phyloP scores from a whole-genome alignment of 805 yeast species.

The Wickerhamiella dianesei region DNA sequence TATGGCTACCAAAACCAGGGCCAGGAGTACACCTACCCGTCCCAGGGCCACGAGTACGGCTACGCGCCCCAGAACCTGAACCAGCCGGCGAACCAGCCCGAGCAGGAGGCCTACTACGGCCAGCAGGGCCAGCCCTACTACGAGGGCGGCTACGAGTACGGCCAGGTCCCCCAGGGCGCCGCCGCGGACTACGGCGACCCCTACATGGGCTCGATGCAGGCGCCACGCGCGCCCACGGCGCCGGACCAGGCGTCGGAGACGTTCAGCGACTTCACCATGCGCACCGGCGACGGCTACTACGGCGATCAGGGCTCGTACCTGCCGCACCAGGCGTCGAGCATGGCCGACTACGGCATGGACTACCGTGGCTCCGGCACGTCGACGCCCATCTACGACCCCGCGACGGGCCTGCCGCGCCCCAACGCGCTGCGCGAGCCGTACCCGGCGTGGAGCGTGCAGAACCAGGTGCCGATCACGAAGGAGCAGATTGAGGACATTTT shows the following conservation, averaged over 20 bases:
- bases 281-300: slow-evolving; percentile 31
- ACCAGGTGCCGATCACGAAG: slow-evolving; percentile 59
- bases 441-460: slow-evolving; percentile 99
- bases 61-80: slow-evolving; percentile 31
- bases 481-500: slow-evolving; percentile 52
- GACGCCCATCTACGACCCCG: slow-evolving; percentile 75
- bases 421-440: slow-evolving; percentile 63
- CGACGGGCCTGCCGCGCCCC: slow-evolving; percentile 30
- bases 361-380: slow-evolving; percentile 53
- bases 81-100: slow-evolving; percentile 24
- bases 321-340: slow-evolving; percentile 22
- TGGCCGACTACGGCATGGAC: slow-evolving; percentile 22
- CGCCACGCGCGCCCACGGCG: slow-evolving; percentile 17
- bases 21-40: slow-evolving; percentile 16
- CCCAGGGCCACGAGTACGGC: neutral
- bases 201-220: slow-evolving; percentile 2
- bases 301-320: slow-evolving; percentile 20
- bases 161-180: slow-evolving; percentile 23
- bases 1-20: slow-evolving; percentile 18
- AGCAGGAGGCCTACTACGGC: slow-evolving; percentile 28
- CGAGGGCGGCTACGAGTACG: slow-evolving; percentile 27
- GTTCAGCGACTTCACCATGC: slow-evolving; percentile 31
- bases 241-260: slow-evolving; percentile 28
- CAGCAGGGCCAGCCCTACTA: slow-evolving; percentile 20
- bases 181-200: slow-evolving; percentile 1